Base-by-base conservation (phyloP, 2,329 filamentous ascomycete species). In the Alternaria gaisen region DNA sequence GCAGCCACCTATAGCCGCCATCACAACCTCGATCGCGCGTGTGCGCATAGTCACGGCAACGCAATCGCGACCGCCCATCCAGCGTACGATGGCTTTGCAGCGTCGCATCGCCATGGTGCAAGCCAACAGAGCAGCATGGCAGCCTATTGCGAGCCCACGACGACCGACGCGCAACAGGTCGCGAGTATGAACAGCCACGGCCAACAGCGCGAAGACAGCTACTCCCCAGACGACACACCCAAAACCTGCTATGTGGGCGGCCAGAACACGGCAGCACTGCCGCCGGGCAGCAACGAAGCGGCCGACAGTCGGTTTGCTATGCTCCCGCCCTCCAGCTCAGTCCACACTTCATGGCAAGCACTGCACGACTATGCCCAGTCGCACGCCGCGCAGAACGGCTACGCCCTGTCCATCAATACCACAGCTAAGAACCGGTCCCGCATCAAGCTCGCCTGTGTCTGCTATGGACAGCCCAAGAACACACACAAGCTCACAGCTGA, bases 361-460 rank as follows among this genome's bases (percentile, higher is more conserved):
- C 70, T 78, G 3, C 71, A 77, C 63, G 67, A 70, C 26, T 75
- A 68, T 51, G 75, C 74, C 9, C 74, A 78, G 60, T 65, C 64
- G 22, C 72, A 77, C 55, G 75, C 75, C n/a, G 67, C 74, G 0
- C 59, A 66, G 16, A 73, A 78, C 46, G 75, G 75, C 14, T 78
- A 78, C 54, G 75, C 75, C 1, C 65, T 78, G 18, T 69, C 65
- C 42, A 78, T 78, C 63, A 78, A 77, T 58, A 77, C 74, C 4
- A 77, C 74, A n/a, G 73, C 73, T 4, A 76, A 74, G 61, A 77
- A 76, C 57, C 71, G 74, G 11, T 73, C 72, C 9, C 72, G 74
- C 42, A 75, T 77, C 59, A 78, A 77, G 60, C 69, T 78, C 14
- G 74, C 74, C 34, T 78, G 75, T 53, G 74, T 77, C 22, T 77